A percentile compares a stretch with the other conserved stretches of the same genome.
Evolutionary conservation across 2,329 filamentous ascomycete species (phyloP).

Genomic region (Curvularia verruculosa): DNA sequence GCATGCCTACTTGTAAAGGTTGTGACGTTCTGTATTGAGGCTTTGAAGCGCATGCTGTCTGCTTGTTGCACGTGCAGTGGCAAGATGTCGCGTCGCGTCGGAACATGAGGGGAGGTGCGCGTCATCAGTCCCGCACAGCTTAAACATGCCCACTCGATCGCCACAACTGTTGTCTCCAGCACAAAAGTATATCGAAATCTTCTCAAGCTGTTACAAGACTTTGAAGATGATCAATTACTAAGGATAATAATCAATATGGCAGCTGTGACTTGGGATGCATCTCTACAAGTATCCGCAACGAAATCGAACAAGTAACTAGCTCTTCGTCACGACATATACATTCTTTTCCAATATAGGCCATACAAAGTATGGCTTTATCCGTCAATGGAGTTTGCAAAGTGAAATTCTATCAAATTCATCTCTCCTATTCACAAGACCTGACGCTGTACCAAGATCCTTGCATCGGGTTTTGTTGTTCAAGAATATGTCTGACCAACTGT

Average conservation of each 20-base stretch:
- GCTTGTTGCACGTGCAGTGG: conserved; percentile 18
- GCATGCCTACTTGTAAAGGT: conserved; percentile 59
- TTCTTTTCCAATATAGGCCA: too few relatives aligned
- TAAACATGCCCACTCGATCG: not conserved
- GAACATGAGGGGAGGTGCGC: conserved; percentile 14
- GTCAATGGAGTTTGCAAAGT: too few relatives aligned
- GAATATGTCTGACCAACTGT: too few relatives aligned
- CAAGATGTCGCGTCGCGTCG: conserved; percentile 29
- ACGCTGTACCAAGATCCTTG: too few relatives aligned
- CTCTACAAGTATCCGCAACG: not conserved
- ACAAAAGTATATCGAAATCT: not conserved
- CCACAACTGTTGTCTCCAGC: not conserved
- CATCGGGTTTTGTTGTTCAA: too few relatives aligned
- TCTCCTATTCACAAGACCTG: too few relatives aligned
- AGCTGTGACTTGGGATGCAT: not conserved
- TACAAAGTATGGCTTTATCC: too few relatives aligned
- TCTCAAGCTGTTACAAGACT: accelerated
- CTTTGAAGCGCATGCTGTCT: conserved; percentile 59
- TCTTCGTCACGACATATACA: not conserved
- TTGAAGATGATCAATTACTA: not conserved
- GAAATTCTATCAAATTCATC: too few relatives aligned
- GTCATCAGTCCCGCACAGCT: conserved; percentile 6
- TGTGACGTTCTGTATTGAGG: conserved; percentile 58
- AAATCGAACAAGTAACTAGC: too few relatives aligned
- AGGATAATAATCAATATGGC: not conserved